Evolutionary conservation across 176 grass and related monocot species (phyloP).

Genomic region (Triticum aestivum): IWGSC_CS_RefSeq_v2.1 NC_057812.1:700825910-700826409

Average conservation of each 20-base stretch:
- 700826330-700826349: constrained; percentile 69
- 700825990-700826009: constrained; percentile 69
- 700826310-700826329: constrained; percentile 88
- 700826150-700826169: constrained; percentile 1
- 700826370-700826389: constrained; percentile 79
- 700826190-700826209: background rate
- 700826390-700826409: constrained; percentile 89
- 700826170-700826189: constrained; percentile 1
- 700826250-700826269: background rate
- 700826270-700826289: background rate
- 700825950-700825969: constrained; percentile 61
- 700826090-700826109: constrained; percentile 26
- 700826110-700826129: background rate
- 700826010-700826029: constrained; percentile 92
- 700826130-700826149: constrained; percentile 16
- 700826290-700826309: background rate
- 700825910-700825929: constrained; percentile 67
- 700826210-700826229: background rate
- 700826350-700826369: constrained; percentile 85
- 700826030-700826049: constrained; percentile 68
- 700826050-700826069: constrained; percentile 66
- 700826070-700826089: constrained; percentile 64
- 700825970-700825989: constrained; percentile 65
- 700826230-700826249: background rate
- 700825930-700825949: constrained; percentile 82